These are phyloP conservation scores for Colletotrichum sidae DNA, from an alignment of 2,329 filamentous ascomycete species.

Conservation along the genomic window DNA sequence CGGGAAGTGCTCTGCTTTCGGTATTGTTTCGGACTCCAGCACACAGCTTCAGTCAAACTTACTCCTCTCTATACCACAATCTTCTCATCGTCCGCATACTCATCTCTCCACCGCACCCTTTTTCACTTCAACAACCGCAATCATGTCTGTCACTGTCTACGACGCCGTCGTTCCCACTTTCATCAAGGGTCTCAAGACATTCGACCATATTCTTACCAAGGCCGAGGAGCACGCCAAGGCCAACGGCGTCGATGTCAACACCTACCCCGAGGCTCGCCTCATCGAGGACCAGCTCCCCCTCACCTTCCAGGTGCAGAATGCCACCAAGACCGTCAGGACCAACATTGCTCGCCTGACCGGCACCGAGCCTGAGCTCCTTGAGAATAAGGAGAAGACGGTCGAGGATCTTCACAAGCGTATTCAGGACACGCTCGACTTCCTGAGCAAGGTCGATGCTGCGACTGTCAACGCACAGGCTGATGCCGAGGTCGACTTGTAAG, in stretches of 20 bases:
- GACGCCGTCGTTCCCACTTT: conserved; percentile 44
- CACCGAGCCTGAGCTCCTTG: conserved; percentile 39
- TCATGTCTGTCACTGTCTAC: conserved; percentile 46
- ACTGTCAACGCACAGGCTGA: conserved; percentile 43
- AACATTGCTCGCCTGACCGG: conserved; percentile 44
- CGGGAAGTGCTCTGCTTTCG: neutral
- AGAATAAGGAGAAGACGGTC: conserved; percentile 48
- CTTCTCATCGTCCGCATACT: neutral
- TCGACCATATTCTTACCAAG: conserved; percentile 46
- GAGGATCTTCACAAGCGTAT: conserved; percentile 44
- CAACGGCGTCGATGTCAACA: conserved; percentile 40
- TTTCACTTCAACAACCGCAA: conserved; percentile 34
- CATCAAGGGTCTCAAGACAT: conserved; percentile 40
- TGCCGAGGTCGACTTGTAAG: conserved; percentile 42
- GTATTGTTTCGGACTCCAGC: conserved; percentile 13
- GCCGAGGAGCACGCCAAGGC: conserved; percentile 44
- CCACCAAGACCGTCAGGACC: conserved; percentile 45
- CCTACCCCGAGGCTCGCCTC: conserved; percentile 42
- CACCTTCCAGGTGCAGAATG: conserved; percentile 48
- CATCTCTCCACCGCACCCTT: neutral
- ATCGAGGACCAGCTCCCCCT: conserved; percentile 51
- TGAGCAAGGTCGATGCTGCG: conserved; percentile 43
- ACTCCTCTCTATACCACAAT: neutral
- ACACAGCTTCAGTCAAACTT: conserved; percentile 3
- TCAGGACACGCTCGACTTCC: conserved; percentile 45